Evolutionary conservation across 495 filamentous ascomycete species (phyloP), one percentile per base, ranked within the genome.

Genomic region (Rhypophila decipiens): DNA sequence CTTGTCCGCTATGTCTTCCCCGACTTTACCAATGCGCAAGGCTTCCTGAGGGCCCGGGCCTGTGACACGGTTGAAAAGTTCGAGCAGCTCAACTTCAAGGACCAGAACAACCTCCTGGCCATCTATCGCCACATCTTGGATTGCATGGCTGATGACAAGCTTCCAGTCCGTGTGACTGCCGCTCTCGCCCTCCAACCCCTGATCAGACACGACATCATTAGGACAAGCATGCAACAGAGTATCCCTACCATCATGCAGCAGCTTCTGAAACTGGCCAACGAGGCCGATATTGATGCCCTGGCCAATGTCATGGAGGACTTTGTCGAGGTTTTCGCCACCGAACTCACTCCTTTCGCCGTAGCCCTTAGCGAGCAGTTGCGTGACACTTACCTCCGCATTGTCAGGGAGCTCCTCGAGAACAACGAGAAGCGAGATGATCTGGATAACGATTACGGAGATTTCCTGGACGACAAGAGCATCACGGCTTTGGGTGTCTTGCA

Each of bases 301-400:
- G 88, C 90, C n/a, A 95, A 95, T 55, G 90, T 96, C n/a, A 96
- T 96, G 93, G 93, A 98, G 63, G 94, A 98, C 57, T 97, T 97
- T 63, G 93, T 98, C 42, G 93, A 98, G 65, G 93, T 97, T 0
- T 98, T 98, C 65, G 90, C 93, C 15, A 72, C 87, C 2, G 94
- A 98, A 61, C 76, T 98, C 42, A 98, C 93, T 1, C 93, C 93
- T 7, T 98, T 98, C 60, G 93, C 93, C n/a, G 94, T 97, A 13
- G 91, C 94, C 5, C 74, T 98, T 34, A 95, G 88, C 57, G 90
- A 98, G 71, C 93, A 98, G 65, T 75, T 98, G 18, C 84, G 91
- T 22, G 93, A 98, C 61, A 98, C 93, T 0, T 98, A 98, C 57
- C 76, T 98, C 53, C 80, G 94, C 38, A 96, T 98, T 47, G 84